Evolutionary conservation across 2,329 filamentous ascomycete genomes (phyloP), one percentile per base, ranked within the genome.

Genomic region (Elsinoe fawcettii): DNA sequence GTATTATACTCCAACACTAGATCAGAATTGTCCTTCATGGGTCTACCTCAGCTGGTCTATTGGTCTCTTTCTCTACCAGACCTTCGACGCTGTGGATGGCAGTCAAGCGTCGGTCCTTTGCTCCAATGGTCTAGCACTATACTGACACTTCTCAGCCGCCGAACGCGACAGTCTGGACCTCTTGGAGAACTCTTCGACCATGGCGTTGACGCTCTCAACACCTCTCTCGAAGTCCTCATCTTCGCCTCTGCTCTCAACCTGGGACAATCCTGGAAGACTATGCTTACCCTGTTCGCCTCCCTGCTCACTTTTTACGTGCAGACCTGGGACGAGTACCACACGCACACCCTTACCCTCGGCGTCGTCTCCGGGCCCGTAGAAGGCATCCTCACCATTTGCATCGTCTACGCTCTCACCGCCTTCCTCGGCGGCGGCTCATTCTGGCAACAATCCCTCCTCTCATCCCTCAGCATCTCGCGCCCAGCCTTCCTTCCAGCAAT

Each of bases 321-420:
- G 71, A 97, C 93, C 32, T 99, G 93, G 93, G 93, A 99, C 69
- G 93, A 97, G 71, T 99, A 97, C 74, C 92, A 97, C 75, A 99
- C 93, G 54, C 91, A 96, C 72, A 93, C 91, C 2, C 81, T 99
- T 49, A 96, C 90, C 1, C 82, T 99, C 5, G 93, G 93, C 59
- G 76, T 97, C 61, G 80, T 99, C 63, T 96, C 92, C 62, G 93
- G 93, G 0, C 93, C 93, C 3, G 93, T 99, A 36, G 93, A 99
- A 74, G 93, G 93, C 54, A 86, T 99, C 57, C 74, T 97, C 47
- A 90, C 89, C 39, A 80, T 99, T 18, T 86, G 89, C 65, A 69
- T 81, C 57, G 84, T 99, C 59, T 97, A 93, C 71, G 82, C 83
- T 34, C 75, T 95, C 61, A 97, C 93, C 3, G 92, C 87, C 51